These are phyloP conservation scores for Nigrospora sphaerica DNA, from an alignment of 2,329 filamentous ascomycete species.

Conservation along the genomic window DNA sequence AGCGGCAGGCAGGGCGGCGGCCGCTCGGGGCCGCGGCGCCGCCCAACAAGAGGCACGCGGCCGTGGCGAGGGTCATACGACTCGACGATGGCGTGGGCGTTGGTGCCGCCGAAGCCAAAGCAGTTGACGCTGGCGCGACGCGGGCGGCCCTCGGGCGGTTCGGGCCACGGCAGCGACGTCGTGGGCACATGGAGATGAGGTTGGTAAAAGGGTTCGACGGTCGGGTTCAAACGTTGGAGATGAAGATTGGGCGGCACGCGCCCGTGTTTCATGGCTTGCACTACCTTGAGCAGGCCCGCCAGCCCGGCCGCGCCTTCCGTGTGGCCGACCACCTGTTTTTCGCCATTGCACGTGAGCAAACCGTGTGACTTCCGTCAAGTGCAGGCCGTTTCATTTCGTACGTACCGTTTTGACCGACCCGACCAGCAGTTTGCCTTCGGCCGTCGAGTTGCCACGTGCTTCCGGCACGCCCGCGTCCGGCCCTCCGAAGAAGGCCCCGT, in stretches of 20 bases:
- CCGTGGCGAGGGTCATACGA: conserved; percentile 14
- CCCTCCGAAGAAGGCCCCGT: conserved; percentile 28
- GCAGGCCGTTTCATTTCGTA: too few species aligned
- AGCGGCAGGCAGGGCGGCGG: conserved; percentile 21
- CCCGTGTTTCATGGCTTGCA: conserved; percentile 31
- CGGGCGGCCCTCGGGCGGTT: conserved; percentile 24
- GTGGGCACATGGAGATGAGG: conserved; percentile 26
- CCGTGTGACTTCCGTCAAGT: too few species aligned
- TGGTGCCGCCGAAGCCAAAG: conserved; percentile 38
- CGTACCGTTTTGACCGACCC: conserved; percentile 32
- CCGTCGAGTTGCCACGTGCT: neutral
- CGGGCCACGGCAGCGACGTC: conserved; percentile 23
- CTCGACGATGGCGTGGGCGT: conserved; percentile 36
- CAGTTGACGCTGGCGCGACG: conserved; percentile 36
- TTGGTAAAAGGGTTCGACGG: conserved; percentile 26
- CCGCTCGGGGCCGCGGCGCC: too few species aligned
- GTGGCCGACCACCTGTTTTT: conserved; percentile 31
- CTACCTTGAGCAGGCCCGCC: conserved; percentile 37
- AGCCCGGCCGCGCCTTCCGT: conserved; percentile 42
- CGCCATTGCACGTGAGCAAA: too few species aligned
- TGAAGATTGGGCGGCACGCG: conserved; percentile 35
- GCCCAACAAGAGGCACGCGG: too few species aligned
- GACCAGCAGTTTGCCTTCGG: conserved; percentile 21
- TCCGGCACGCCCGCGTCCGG: conserved; percentile 1
- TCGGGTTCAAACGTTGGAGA: conserved; percentile 30